A percentile compares a stretch with the other conserved stretches of the same genome.
Conservation (phyloP, 495 filamentous ascomycete genomes). For the Haplographium delicatum region DNA sequence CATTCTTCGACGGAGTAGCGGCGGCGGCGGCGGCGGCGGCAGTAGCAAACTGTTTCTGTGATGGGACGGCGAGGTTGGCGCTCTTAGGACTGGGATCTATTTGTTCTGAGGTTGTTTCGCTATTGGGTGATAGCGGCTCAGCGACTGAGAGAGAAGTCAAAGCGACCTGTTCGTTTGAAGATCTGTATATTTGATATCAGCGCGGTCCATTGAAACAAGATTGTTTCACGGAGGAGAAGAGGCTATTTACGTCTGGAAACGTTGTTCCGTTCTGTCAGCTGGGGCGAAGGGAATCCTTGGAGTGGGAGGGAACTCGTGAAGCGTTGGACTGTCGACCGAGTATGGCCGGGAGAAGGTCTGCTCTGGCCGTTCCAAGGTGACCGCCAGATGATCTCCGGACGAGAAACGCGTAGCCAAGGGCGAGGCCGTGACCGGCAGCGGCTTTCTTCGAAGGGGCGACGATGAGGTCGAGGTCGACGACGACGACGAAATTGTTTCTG, state of each 20-base stretch:
- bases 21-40: background rate
- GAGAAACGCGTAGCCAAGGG: constrained; percentile 44
- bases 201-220: constrained; percentile 5
- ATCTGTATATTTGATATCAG: constrained; percentile 19
- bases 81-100: constrained; percentile 3
- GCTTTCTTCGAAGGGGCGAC: constrained; percentile 44
- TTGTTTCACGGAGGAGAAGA: constrained; percentile 12
- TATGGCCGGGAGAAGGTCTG: constrained; percentile 42
- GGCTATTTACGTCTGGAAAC: constrained; percentile 13
- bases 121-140: constrained; percentile 7
- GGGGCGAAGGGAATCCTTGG: constrained; percentile 10
- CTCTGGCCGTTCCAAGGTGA: constrained; percentile 37
- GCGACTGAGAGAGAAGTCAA: constrained; percentile 12
- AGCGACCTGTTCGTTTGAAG: constrained; percentile 16
- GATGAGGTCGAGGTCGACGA: constrained; percentile 20
- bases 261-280: constrained; percentile 4
- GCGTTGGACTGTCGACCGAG: constrained; percentile 50
- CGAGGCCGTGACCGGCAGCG: constrained; percentile 47
- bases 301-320: constrained; percentile 46
- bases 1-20: constrained; percentile 20
- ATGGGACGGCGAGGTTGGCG: constrained; percentile 20
- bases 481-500: constrained; percentile 17
- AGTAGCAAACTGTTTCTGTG: constrained; percentile 9
- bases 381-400: constrained; percentile 36
- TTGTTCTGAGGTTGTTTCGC: constrained; percentile 9